Evolutionary conservation across 306 rosid species (phyloP).

Genomic region (Ochetophila trinervis): DNA sequence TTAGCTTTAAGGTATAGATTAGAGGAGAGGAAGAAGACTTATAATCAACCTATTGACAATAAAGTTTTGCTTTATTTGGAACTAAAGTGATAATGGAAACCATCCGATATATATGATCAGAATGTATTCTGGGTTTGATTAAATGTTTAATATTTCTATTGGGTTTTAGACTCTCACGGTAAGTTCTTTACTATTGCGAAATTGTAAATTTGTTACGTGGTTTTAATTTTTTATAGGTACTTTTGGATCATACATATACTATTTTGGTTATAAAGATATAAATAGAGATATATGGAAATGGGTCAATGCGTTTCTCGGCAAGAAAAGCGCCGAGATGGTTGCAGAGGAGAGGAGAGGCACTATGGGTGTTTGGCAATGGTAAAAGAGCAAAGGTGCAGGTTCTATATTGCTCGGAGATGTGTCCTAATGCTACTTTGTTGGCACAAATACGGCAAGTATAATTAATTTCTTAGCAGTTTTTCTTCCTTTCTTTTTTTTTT

Average conservation of each 20-base stretch:
- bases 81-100: too few relatives aligned
- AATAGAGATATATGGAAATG: background rate
- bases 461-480: background rate
- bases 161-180: too few relatives aligned
- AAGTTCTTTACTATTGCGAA: too few relatives aligned
- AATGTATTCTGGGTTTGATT: too few relatives aligned
- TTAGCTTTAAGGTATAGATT: too few relatives aligned
- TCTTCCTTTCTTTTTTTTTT: background rate
- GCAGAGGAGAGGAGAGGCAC: conserved; percentile 10
- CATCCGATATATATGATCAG: too few relatives aligned
- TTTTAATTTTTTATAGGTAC: background rate
- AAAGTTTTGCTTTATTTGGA: too few relatives aligned
- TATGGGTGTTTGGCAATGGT: conserved; percentile 29
- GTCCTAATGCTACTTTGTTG: conserved; percentile 36
- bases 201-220: background rate
- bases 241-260: background rate
- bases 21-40: too few relatives aligned
- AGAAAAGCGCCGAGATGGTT: background rate
- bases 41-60: too few relatives aligned
- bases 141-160: too few relatives aligned
- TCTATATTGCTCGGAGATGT: conserved; percentile 40
- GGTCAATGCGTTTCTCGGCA: conserved; percentile 11
- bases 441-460: conserved; percentile 39
- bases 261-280: background rate
- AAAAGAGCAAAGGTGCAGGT: conserved; percentile 30